A percentile compares a stretch with the other conserved stretches of the same genome.
phyloP scores from a whole-genome alignment of 495 filamentous ascomycete genomes.

The Mycothermus thermophilus region DNA sequence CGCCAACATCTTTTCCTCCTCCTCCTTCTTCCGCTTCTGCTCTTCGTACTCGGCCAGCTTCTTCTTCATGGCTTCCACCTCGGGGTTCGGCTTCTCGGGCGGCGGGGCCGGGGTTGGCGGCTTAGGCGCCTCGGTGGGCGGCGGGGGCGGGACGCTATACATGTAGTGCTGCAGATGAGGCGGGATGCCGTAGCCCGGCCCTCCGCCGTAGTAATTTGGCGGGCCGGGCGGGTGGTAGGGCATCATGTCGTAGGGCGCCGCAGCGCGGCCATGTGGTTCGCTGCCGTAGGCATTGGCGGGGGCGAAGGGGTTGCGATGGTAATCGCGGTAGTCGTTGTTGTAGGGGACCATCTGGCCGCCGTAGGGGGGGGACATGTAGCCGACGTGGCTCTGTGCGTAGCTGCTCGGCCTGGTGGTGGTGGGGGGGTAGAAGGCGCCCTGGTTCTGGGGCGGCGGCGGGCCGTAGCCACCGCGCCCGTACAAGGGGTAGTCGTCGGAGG shows the following conservation, averaged over 20 bases:
- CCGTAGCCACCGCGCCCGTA: slow-evolving; percentile 21
- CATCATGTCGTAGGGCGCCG: slow-evolving; percentile 36
- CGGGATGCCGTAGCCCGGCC: slow-evolving; percentile 7
- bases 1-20: slow-evolving; percentile 27
- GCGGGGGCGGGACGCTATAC: slow-evolving; percentile 29
- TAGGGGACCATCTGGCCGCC: slow-evolving; percentile 33
- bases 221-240: slow-evolving; percentile 23
- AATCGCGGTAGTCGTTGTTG: slow-evolving; percentile 19
- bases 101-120: slow-evolving; percentile 25
- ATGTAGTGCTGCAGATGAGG: slow-evolving; percentile 29
- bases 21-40: slow-evolving; percentile 21
- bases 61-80: slow-evolving; percentile 28
- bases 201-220: slow-evolving; percentile 15
- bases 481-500: slow-evolving; percentile 26
- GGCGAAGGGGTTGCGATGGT: slow-evolving; percentile 34
- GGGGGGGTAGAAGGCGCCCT: slow-evolving; percentile 23
- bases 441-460: slow-evolving; percentile 19
- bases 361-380: slow-evolving; percentile 17
- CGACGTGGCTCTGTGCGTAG: slow-evolving; percentile 33
- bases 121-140: slow-evolving; percentile 27
- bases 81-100: slow-evolving; percentile 27
- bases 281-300: slow-evolving; percentile 25
- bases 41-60: slow-evolving; percentile 21
- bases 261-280: slow-evolving; percentile 17
- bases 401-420: slow-evolving; percentile 10